A percentile compares a stretch with the other conserved stretches of the same genome.
phyloP scores from a whole-genome alignment of 495 filamentous ascomycete species.

The Xylaria curta region DNA sequence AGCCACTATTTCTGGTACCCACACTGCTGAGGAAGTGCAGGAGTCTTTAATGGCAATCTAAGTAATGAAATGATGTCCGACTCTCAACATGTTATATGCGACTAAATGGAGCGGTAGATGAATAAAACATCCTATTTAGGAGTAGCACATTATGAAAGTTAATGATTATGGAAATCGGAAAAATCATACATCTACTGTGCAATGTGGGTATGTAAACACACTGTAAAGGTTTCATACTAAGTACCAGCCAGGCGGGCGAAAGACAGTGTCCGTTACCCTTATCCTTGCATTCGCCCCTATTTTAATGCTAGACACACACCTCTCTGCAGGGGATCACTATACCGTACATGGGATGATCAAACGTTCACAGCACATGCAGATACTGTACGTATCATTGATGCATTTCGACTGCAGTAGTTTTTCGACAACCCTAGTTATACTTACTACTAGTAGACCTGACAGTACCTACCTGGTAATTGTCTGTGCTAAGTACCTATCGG shows the following conservation, averaged over 20 bases:
- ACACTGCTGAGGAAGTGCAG: too few relatives aligned
- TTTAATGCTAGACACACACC: conserved; percentile 4
- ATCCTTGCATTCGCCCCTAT: conserved; percentile 22
- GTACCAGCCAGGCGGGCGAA: not conserved
- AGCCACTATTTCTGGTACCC: not conserved
- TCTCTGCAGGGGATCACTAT: conserved; percentile 13
- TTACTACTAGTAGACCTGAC: not conserved
- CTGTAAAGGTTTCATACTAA: not conserved
- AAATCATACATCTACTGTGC: not conserved
- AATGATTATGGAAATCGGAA: not conserved
- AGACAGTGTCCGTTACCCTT: conserved; percentile 7
- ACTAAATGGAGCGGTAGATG: too few relatives aligned
- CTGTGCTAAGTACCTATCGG: not conserved
- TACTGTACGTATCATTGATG: conserved; percentile 11
- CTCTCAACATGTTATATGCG: too few relatives aligned
- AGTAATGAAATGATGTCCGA: not conserved
- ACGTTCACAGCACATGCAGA: conserved; percentile 21
- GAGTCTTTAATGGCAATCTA: not conserved
- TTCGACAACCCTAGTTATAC: not conserved
- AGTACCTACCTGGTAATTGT: not conserved
- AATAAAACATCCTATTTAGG: too few relatives aligned
- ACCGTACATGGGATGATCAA: conserved; percentile 12
- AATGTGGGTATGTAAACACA: not conserved
- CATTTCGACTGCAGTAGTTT: not conserved
- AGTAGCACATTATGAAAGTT: too few relatives aligned